phyloP scores from a whole-genome alignment of 106 monocot genomes.

The Iris macrosiphon region DNA sequence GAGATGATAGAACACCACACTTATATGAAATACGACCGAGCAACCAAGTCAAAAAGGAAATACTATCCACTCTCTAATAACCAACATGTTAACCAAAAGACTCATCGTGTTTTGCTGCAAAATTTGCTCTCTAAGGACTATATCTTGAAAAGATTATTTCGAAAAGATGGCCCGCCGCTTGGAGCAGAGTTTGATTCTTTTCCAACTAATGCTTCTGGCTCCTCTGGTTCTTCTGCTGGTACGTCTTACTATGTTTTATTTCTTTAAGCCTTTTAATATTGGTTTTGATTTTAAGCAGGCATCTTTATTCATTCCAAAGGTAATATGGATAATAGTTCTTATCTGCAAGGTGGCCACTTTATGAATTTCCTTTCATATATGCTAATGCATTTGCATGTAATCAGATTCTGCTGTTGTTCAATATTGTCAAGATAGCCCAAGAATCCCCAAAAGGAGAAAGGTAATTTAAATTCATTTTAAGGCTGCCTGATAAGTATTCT shows the following conservation, averaged over 20 bases:
- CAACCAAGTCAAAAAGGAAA: neutral
- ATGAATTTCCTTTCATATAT: too few relatives aligned
- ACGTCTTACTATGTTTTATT: neutral
- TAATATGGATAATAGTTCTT: too few relatives aligned
- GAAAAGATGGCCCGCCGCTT: constrained; percentile 93
- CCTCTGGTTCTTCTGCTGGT: constrained; percentile 32
- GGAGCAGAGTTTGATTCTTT: constrained; percentile 70
- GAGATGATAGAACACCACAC: neutral
- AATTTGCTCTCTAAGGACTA: constrained; percentile 64
- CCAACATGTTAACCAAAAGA: neutral
- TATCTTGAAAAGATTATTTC: constrained; percentile 72
- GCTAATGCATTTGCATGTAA: constrained; percentile 7
- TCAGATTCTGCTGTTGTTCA: constrained; percentile 22
- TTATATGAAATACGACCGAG: neutral
- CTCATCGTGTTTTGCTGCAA: constrained; percentile 18
- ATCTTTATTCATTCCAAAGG: too few relatives aligned
- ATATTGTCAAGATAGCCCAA: constrained; percentile 22
- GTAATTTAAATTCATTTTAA: too few relatives aligned
- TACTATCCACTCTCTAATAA: neutral
- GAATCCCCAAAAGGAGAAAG: constrained; percentile 51
- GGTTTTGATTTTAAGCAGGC: too few relatives aligned
- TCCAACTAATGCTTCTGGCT: constrained; percentile 33
- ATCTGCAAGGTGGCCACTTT: too few relatives aligned
- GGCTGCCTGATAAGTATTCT: too few relatives aligned
- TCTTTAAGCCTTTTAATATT: neutral